Evolutionary conservation across 2,329 filamentous ascomycete genomes (phyloP), one percentile per base, ranked within the genome.

Genomic region (Septoria linicola): DNA sequence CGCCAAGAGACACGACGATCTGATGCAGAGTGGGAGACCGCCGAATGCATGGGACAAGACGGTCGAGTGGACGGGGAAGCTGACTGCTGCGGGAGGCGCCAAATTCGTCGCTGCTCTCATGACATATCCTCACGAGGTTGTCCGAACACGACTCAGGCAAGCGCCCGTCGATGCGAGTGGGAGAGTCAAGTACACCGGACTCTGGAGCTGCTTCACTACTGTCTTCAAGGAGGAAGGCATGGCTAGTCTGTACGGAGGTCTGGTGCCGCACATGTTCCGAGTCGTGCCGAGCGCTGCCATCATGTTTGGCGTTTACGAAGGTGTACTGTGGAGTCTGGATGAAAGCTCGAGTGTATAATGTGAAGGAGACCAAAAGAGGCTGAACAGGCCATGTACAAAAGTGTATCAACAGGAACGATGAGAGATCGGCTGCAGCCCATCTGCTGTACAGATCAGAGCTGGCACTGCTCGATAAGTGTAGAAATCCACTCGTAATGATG

Each of bases 281-380:
- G 91, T 91, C 5, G 91, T 96, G 4, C 92, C 92, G 1, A 93
- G 88, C 61, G 90, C 92, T 6, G 90, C 88, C 60, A 95, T 97
- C 69, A 96, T 95, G 88, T 96, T 96, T 70, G 90, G 89, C 71
- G 93, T 93, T 76, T 96, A 77, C 49, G 76, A 78, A 59, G 72
- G 68, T n/a, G 73, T 77, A n/a, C 60, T 78, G 49, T 73, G 72
- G 61, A 64, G 72, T 10, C 57, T 78, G 34, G 75, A 75, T 2
- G 71, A 74, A 55, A 72, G 67, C 41, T 72, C 72, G 50, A 70
- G 71, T 47, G 65, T 71, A 39, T 71, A 59, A 60, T 13, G 8
- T 23, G 10, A 4, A 41, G 8, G 19, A 41, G 25, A 13, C 5
- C 5, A 23, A 17, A 25, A 47, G 42, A 39, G 17, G 44, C 23